phyloP scores from a whole-genome alignment of 495 filamentous ascomycete species.

The Staphylotrichum longicolle region DNA sequence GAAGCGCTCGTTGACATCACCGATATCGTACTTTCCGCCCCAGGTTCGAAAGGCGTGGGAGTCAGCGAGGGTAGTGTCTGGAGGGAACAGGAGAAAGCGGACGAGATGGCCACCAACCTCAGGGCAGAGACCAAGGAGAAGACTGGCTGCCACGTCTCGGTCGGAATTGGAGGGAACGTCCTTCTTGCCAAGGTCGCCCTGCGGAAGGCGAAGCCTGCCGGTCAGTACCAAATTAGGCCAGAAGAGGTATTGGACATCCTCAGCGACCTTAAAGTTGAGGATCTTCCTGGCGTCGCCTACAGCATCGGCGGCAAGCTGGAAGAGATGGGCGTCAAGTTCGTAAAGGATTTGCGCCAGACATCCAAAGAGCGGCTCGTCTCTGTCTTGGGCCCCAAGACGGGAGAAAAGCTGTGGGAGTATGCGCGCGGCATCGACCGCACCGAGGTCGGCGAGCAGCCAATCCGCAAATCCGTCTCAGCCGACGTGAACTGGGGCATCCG shows the following conservation, averaged over 20 bases:
- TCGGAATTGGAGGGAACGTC: conserved; percentile 93
- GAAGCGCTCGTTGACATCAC: conserved; percentile 85
- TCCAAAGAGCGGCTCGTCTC: conserved; percentile 71
- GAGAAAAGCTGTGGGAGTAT: conserved; percentile 87
- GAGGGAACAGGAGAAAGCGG: conserved; percentile 77
- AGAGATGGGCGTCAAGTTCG: conserved; percentile 76
- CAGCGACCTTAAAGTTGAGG: conserved; percentile 68
- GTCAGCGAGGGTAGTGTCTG: conserved; percentile 70
- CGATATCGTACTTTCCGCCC: conserved; percentile 59
- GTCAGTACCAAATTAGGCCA: conserved; percentile 81
- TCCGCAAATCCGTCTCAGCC: conserved; percentile 87
- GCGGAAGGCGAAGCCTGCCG: conserved; percentile 90
- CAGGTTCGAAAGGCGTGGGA: conserved; percentile 66
- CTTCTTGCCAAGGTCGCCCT: conserved; percentile 86
- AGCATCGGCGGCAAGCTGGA: conserved; percentile 81
- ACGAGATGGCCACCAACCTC: conserved; percentile 66
- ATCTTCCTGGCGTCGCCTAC: conserved; percentile 84
- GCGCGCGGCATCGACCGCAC: conserved; percentile 81
- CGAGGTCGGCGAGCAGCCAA: conserved; percentile 78
- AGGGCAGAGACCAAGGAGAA: conserved; percentile 65
- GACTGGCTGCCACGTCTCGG: conserved; percentile 83
- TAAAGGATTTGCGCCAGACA: conserved; percentile 74
- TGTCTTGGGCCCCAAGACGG: conserved; percentile 83
- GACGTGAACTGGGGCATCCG: conserved; percentile 98
- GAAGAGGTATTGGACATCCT: conserved; percentile 76